phyloP scores from a whole-genome alignment of 257 asterid species.

The Gynochthodes officinalis region DNA sequence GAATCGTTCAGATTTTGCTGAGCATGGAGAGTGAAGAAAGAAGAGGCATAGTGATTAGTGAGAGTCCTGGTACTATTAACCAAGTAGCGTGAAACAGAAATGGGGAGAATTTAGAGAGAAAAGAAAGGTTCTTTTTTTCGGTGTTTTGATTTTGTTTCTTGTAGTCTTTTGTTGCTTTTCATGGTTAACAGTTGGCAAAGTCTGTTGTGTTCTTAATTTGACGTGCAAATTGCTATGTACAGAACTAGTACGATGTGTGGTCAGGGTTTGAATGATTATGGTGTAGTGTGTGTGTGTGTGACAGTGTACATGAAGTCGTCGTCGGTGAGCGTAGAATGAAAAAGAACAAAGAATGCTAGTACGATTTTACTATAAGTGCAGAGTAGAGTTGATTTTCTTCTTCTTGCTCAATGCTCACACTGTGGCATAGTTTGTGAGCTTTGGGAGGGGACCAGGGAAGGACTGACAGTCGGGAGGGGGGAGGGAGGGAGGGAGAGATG shows the following conservation, averaged over 20 bases:
- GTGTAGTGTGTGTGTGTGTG: neutral
- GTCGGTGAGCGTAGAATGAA: neutral
- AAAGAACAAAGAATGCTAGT: neutral
- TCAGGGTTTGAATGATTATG: neutral
- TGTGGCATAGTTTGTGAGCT: neutral
- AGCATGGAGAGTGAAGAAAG: neutral
- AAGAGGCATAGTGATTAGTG: neutral
- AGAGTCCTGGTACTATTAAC: neutral
- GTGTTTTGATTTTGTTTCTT: neutral
- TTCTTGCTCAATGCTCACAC: neutral
- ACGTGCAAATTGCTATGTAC: neutral
- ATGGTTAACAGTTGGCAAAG: conserved; percentile 16
- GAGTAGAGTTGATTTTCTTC: neutral
- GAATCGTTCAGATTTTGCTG: no score
- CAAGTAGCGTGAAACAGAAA: neutral
- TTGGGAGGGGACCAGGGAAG: neutral
- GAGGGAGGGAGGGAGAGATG: neutral
- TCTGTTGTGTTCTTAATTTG: neutral
- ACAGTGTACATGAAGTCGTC: neutral
- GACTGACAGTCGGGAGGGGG: neutral
- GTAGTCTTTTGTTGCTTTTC: conserved; percentile 7
- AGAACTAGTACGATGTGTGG: neutral
- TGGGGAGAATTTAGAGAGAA: neutral
- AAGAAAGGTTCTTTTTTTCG: neutral
- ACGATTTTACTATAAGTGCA: neutral